phyloP scores from a whole-genome alignment of 2,329 filamentous ascomycete species.

The Curvularia eragrostidis region DNA sequence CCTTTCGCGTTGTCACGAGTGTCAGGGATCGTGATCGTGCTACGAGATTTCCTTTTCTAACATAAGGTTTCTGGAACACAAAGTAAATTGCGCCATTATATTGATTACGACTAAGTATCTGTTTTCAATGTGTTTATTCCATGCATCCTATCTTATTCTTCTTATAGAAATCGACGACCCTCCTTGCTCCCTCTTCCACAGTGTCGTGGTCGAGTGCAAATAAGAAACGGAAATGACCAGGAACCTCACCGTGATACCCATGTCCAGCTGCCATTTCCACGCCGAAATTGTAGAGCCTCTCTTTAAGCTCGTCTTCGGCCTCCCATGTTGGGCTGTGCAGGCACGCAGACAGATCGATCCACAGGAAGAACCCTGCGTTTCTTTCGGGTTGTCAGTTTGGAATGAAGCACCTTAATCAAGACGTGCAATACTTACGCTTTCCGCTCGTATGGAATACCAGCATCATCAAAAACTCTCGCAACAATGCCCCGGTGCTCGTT shows the following conservation, averaged over 20 bases:
- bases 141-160: neutral
- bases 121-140: neutral
- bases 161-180: constrained; percentile 12
- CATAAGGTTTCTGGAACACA: neutral
- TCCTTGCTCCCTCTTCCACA: constrained; percentile 47
- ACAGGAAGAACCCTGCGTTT: constrained; percentile 66
- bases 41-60: neutral
- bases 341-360: constrained; percentile 54
- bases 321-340: constrained; percentile 12
- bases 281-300: constrained; percentile 22
- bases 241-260: constrained; percentile 43
- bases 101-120: neutral
- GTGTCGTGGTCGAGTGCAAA: constrained; percentile 48
- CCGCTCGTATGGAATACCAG: constrained; percentile 5
- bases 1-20: constrained; percentile 26
- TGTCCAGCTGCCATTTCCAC: constrained; percentile 36
- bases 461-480: neutral
- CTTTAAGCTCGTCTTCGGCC: constrained; percentile 36
- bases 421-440: constrained; percentile 6
- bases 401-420: neutral
- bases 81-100: neutral
- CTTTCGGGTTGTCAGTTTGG: constrained; percentile 30
- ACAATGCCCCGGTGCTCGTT: constrained; percentile 3
- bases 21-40: neutral
- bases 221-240: constrained; percentile 55